Conservation (phyloP, 2,329 filamentous ascomycete species). For the Cryphonectria carpinicola region DNA sequence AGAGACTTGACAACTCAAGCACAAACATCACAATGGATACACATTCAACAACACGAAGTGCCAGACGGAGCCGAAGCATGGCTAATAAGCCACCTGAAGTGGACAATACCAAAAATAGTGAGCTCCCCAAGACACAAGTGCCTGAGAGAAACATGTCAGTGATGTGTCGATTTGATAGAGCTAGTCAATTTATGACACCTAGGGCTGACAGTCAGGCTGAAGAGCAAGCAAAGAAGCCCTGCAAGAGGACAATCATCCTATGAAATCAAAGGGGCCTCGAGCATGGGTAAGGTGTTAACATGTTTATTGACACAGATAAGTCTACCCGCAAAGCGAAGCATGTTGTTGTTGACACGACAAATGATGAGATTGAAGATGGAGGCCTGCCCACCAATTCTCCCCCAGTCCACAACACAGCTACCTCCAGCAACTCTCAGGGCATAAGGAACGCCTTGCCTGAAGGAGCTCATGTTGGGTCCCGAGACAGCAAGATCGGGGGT, state of each 20-base stretch:
- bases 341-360: background rate
- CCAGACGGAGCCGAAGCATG: conserved; percentile 15
- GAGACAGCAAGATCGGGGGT: background rate
- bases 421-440: too few species aligned
- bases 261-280: background rate
- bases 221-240: accelerated
- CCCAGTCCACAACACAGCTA: background rate
- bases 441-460: background rate
- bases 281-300: background rate
- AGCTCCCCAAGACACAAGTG: background rate
- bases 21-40: conserved; percentile 8
- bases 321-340: background rate
- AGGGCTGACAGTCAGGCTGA: background rate
- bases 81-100: background rate
- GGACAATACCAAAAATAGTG: background rate
- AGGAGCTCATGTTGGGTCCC: too few species aligned
- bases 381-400: background rate
- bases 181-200: background rate
- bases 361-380: background rate
- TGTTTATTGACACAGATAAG: background rate
- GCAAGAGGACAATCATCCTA: background rate
- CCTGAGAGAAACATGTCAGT: background rate
- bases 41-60: conserved; percentile 7
- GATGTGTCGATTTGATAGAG: background rate
- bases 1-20: background rate